These are phyloP conservation scores for Nigrospora oryzae DNA, from an alignment of 2,329 filamentous ascomycete species.

Conservation along the genomic window DNA sequence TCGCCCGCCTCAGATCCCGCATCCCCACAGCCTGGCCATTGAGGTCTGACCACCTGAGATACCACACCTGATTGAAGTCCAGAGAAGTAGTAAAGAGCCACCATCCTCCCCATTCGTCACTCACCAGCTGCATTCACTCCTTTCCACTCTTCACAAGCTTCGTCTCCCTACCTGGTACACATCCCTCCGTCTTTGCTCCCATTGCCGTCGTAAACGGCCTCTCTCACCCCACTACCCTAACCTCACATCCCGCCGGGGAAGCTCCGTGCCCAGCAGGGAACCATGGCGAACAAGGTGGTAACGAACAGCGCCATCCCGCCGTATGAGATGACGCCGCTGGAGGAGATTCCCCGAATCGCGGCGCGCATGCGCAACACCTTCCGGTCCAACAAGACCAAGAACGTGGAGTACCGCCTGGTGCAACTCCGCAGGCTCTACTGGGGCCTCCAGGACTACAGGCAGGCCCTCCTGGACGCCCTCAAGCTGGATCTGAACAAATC, in stretches of 20 bases:
- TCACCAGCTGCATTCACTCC: too few relatives aligned
- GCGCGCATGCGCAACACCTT: slow-evolving; percentile 61
- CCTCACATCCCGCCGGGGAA: background rate
- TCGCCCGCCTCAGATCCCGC: too few relatives aligned
- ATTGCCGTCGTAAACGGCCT: background rate
- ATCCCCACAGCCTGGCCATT: too few relatives aligned
- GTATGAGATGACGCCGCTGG: slow-evolving; percentile 55
- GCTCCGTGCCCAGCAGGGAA: slow-evolving; percentile 1
- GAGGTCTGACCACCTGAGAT: too few relatives aligned
- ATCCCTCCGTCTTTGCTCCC: too few relatives aligned
- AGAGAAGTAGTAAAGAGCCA: too few relatives aligned
- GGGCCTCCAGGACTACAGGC: slow-evolving; percentile 72
- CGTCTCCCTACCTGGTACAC: too few relatives aligned
- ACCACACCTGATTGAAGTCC: too few relatives aligned
- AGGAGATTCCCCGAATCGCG: slow-evolving; percentile 55
- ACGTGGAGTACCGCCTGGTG: slow-evolving; percentile 69
- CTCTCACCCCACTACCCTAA: background rate
- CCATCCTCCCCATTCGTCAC: too few relatives aligned
- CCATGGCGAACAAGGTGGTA: slow-evolving; percentile 35
- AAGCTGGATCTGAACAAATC: slow-evolving; percentile 73
- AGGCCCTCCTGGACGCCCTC: slow-evolving; percentile 66
- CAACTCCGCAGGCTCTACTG: slow-evolving; percentile 95
- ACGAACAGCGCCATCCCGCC: slow-evolving; percentile 30
- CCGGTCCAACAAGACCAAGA: slow-evolving; percentile 70
- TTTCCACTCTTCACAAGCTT: too few relatives aligned